Base-by-base conservation (phyloP, 805 yeast genomes). In the Spathaspora hagerdaliae region DNA sequence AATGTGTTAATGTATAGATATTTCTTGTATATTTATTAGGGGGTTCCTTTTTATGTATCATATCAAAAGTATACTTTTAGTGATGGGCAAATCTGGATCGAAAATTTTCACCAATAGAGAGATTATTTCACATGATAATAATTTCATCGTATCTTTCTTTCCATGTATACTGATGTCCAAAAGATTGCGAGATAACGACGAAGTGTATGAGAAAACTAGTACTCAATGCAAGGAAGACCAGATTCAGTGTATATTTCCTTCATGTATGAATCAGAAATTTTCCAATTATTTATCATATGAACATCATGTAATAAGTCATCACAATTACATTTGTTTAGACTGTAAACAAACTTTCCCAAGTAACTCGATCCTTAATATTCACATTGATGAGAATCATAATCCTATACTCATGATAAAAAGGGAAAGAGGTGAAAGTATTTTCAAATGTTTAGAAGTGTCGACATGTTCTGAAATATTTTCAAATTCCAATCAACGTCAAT, bases 361-460 rank as follows among this genome's bases (percentile, higher is more conserved):
- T n/a, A 62, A 66, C 9, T 54, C 48, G 35, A 51, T 74, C 7
- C 59, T 81, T 15, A 66, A 69, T 5, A 51, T 80, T 12, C 86
- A 81, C 51, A 67, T 79, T 1, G 65, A 68, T 26, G 85, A 81
- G 50, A 61, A 64, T 45, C 85, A 81, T 52, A 75, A 78, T 54
- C 78, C 83, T 2, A 72, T 79, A 38, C 53, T 60, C 5, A 49
- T 50, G 15, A 64, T 71, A 2, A 53, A 59, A 39, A 55, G 59
- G 39, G 74, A 69, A 27, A 51, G 59, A 9, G 80, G 79, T 0
- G 71, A 63, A 11, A 63, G 68, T 43, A 56, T 67, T 10, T 76
- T 61, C 45, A 58, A 55, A 29, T 81, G 86, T 48, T 71, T 78
- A 38, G 4, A 19, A 5, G 39, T 46, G n/a, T 35, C 42, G 10